These are phyloP conservation scores for Russula sp. DNA, from an alignment of 768 basidiomycete species.

Conservation along the genomic window DNA sequence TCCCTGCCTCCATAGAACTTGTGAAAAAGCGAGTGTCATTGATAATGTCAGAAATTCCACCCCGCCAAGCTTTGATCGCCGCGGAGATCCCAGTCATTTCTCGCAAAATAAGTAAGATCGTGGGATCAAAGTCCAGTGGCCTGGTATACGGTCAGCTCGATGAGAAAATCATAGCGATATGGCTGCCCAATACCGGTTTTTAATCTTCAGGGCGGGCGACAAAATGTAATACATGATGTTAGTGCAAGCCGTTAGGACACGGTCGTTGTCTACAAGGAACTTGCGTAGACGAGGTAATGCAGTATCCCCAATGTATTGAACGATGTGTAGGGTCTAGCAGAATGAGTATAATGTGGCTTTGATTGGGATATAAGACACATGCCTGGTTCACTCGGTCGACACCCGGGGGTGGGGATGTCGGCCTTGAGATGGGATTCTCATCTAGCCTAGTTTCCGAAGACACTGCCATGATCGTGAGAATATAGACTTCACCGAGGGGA, in stretches of 20 bases:
- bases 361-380: constrained; percentile 15
- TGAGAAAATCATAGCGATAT: not conserved
- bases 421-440: constrained; percentile 55
- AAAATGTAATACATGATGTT: constrained; percentile 85
- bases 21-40: constrained; percentile 88
- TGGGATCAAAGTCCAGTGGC: constrained; percentile 74
- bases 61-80: constrained; percentile 81
- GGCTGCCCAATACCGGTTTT: constrained; percentile 52
- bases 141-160: constrained; percentile 38
- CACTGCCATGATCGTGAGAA: constrained; percentile 15
- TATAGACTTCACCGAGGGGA: not conserved
- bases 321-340: constrained; percentile 49
- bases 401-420: constrained; percentile 39
- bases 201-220: constrained; percentile 74
- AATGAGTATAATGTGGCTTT: not conserved
- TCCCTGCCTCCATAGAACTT: constrained; percentile 52
- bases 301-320: constrained; percentile 62
- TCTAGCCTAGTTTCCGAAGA: constrained; percentile 47
- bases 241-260: constrained; percentile 69
- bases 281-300: constrained; percentile 73
- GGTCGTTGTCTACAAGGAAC: constrained; percentile 83
- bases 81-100: constrained; percentile 79
- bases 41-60: constrained; percentile 74
- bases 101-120: constrained; percentile 61
- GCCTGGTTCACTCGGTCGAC: constrained; percentile 51